Conservation (phyloP, 2,329 filamentous ascomycete species). For the Penicillium freii region DNA sequence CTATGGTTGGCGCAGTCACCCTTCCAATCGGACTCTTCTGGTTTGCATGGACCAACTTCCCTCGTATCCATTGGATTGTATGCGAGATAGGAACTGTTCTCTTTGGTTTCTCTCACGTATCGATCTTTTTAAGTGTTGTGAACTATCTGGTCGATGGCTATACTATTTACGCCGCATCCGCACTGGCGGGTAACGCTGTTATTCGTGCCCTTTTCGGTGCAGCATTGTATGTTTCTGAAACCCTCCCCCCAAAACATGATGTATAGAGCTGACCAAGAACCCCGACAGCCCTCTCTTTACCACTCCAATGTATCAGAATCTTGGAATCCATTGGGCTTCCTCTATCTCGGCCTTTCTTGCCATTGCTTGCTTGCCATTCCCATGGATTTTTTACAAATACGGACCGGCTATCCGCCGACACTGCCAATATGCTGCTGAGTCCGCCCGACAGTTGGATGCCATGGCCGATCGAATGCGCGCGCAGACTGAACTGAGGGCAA, state of each 20-base stretch:
- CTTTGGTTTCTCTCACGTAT: constrained; percentile 18
- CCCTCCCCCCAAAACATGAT: too few species aligned
- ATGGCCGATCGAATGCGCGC: not conserved
- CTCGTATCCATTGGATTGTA: constrained; percentile 12
- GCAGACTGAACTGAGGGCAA: not conserved
- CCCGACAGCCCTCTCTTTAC: constrained; percentile 36
- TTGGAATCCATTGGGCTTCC: constrained; percentile 45
- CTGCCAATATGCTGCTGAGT: constrained; percentile 5
- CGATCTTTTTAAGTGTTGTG: constrained; percentile 15
- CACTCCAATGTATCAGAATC: constrained; percentile 33
- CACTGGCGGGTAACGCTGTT: too few species aligned
- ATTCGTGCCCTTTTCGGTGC: too few species aligned
- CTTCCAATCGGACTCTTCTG: constrained; percentile 19
- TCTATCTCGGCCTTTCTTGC: constrained; percentile 24
- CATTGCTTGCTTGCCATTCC: constrained; percentile 34
- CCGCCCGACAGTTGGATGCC: constrained; percentile 2
- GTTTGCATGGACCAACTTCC: constrained; percentile 22
- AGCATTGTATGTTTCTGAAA: too few species aligned
- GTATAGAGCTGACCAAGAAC: too few species aligned
- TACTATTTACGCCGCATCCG: too few species aligned
- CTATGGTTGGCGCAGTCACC: constrained; percentile 15
- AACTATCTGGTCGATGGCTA: constrained; percentile 15
- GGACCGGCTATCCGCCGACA: not conserved
- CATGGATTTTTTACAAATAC: constrained; percentile 24
- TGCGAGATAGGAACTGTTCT: constrained; percentile 9